Base-by-base conservation (phyloP, 306 rosid species). In the Pterocarpus macrocarpus region DNA sequence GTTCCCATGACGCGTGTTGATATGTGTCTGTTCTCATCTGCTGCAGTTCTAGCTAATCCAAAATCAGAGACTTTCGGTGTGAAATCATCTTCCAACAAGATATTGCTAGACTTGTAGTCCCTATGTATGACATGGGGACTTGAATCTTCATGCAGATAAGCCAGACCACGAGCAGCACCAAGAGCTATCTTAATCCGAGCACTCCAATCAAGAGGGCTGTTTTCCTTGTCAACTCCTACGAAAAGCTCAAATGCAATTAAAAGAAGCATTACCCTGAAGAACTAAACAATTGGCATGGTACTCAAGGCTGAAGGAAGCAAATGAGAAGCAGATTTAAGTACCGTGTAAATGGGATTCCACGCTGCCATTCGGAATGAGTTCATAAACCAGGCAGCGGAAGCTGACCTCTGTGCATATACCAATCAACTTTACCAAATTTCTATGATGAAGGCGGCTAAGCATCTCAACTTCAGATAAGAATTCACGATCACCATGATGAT, bases 1-100 rank as follows among this genome's bases (percentile, higher is more conserved):
- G 99, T 95, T 86, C 99, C 99, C 99, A 95, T 95, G 80, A 95
- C 99, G 9, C 96, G 94, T 38, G 99, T 95, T 2, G 98, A 93
- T 86, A 95, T 90, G 78, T 95, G 98, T 61, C 86, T 85, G 83
- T 82, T 95, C 61, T 83, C 99, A 69, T 95, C 98, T 80, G 91
- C 56, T 30, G 99, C 99, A 8, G 91, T 77, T 82, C 99, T 90
- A 74, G 99, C 99, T 87, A 93, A 91, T 66, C 99, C 99, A 76
- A 95, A 95, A 88, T 95, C 99, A 0, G 99, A 93, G 52, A 95
- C 99, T 84, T 95, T 95, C 8, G 99, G 98, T 7, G 91, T 95
- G 79, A 91, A 95, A 88, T 95, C 98, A 80, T 88, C 84, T 89
- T 93, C 99, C 76, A 95, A 83, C 85, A 95, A 89, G 75, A 95